Evolutionary conservation across 129 eudicot genomes (phyloP).

Genomic region (Tagetes erecta): DNA sequence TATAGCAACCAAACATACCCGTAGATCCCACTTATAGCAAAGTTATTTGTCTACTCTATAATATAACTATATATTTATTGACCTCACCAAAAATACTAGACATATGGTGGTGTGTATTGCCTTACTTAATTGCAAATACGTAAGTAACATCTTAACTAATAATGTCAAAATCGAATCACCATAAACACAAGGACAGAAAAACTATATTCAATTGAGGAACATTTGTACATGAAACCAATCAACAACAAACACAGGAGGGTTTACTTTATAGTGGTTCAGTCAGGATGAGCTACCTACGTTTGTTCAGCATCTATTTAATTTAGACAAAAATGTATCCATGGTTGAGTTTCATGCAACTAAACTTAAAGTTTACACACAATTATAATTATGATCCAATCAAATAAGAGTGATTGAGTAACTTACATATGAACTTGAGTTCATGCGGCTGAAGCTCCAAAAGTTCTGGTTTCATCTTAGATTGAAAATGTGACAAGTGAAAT

Average conservation of each 20-base stretch:
- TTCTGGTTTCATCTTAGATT: constrained; percentile 46
- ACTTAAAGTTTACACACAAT: background rate
- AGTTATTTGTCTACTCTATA: too few relatives aligned
- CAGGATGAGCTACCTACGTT: too few relatives aligned
- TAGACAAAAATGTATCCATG: too few relatives aligned
- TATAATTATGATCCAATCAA: constrained; percentile 2
- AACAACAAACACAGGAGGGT: background rate
- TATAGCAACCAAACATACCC: too few relatives aligned
- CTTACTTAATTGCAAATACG: background rate
- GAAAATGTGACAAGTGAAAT: background rate
- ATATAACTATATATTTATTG: background rate
- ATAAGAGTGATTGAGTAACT: constrained; percentile 21
- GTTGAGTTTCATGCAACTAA: background rate
- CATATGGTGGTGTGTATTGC: background rate
- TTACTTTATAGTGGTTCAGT: too few relatives aligned
- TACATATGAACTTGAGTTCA: constrained; percentile 56
- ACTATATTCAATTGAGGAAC: background rate
- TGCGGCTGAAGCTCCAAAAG: constrained; percentile 63
- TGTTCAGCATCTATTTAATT: too few relatives aligned
- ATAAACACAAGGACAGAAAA: background rate
- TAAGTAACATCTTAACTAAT: background rate
- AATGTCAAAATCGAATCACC: background rate
- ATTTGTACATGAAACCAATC: background rate
- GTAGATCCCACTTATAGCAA: too few relatives aligned
- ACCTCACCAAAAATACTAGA: background rate